Conservation (phyloP, 2,329 filamentous ascomycete genomes). For the Cadophora sp. region DNA sequence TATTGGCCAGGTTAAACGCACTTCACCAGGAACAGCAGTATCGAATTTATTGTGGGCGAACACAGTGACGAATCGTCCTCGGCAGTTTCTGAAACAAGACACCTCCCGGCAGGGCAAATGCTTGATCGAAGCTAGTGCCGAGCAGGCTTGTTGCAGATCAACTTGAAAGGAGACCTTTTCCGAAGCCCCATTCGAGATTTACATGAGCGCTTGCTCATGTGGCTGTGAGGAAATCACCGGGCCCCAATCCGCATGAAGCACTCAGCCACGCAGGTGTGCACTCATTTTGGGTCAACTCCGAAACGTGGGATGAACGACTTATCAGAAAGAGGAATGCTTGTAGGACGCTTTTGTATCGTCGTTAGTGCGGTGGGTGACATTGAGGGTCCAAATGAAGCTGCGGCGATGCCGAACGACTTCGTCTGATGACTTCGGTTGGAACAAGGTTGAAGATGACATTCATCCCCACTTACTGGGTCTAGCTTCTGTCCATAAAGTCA, state of each 20-base stretch:
- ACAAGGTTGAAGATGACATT: not conserved
- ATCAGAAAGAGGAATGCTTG: not conserved
- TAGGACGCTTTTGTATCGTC: not conserved
- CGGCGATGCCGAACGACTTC: not conserved
- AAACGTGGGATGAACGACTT: not conserved
- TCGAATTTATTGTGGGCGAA: not conserved
- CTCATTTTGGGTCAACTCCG: not conserved
- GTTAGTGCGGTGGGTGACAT: not conserved
- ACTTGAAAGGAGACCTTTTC: not conserved
- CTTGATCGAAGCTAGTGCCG: not conserved
- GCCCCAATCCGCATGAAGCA: constrained; percentile 2
- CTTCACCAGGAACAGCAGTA: not conserved
- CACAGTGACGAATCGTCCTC: not conserved
- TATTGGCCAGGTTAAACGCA: not conserved
- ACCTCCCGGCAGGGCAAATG: constrained; percentile 12
- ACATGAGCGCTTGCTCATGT: not conserved
- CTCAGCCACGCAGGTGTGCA: constrained; percentile 1
- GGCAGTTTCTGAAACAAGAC: constrained; percentile 4
- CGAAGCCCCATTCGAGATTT: not conserved
- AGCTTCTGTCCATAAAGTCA: not conserved
- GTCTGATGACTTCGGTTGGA: not conserved
- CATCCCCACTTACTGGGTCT: not conserved
- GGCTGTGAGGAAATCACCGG: not conserved
- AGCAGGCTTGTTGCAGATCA: not conserved
- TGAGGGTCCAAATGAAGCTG: not conserved